Conservation (phyloP, 306 rosid species). For the Astragalus membranaceus region DNA sequence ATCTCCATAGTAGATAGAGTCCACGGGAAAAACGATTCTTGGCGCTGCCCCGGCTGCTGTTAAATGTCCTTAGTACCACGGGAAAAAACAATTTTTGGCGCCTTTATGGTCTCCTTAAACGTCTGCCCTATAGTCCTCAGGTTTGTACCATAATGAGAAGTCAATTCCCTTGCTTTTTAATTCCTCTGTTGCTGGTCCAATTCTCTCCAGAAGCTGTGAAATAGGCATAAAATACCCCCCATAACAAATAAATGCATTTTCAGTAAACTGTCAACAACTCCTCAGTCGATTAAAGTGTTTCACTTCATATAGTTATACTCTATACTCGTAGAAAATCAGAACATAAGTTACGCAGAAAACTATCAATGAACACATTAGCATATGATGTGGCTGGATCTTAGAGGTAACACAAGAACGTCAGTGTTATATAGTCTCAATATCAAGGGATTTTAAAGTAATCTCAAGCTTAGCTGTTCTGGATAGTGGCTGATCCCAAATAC, state of each 20-base stretch:
- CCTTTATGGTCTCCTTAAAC: constrained; percentile 56
- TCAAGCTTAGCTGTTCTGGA: not conserved
- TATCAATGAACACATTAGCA: not conserved
- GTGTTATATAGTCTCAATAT: not conserved
- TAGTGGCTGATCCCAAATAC: not conserved
- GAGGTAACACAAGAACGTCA: not conserved
- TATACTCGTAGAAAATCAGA: not conserved
- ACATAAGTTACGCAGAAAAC: not conserved
- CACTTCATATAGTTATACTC: not conserved
- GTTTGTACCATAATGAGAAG: constrained; percentile 88
- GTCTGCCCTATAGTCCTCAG: constrained; percentile 67
- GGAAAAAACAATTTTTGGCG: not conserved
- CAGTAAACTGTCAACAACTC: not conserved
- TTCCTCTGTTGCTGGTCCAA: constrained; percentile 79
- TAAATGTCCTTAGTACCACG: not conserved
- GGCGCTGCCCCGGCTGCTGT: constrained; percentile 3
- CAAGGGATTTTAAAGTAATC: not conserved
- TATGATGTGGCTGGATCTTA: not conserved
- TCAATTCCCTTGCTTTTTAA: constrained; percentile 60
- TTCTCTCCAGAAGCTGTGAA: constrained; percentile 73
- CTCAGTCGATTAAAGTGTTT: not conserved
- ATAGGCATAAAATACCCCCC: not conserved
- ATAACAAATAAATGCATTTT: not conserved
- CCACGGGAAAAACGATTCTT: not conserved
- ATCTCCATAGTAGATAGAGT: not conserved